These are phyloP conservation scores for Pseudopyricularia cyperi DNA, from an alignment of 2,329 filamentous ascomycete genomes.

Conservation along the genomic window DNA sequence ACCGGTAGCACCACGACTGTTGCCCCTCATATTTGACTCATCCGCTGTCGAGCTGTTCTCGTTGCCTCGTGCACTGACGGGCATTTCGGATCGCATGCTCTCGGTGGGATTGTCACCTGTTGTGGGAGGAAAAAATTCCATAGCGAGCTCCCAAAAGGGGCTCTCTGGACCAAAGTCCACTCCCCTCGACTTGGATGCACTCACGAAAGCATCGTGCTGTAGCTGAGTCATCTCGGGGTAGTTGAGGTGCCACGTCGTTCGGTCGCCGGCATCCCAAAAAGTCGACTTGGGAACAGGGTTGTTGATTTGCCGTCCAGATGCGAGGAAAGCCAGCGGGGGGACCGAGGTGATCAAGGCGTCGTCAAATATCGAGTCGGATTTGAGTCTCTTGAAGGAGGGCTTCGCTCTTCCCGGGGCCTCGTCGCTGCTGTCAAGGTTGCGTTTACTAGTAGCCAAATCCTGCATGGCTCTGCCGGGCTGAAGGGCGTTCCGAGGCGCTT, in stretches of 20 bases:
- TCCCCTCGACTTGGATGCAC: slow-evolving; percentile 33
- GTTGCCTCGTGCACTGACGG: background rate
- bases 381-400: slow-evolving; percentile 41
- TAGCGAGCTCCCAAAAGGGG: slow-evolving; percentile 40
- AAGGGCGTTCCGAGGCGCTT: background rate
- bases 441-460: slow-evolving; percentile 37
- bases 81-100: background rate
- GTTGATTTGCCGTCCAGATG: slow-evolving; percentile 45
- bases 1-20: background rate
- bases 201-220: slow-evolving; percentile 40
- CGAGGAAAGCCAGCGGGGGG: slow-evolving; percentile 32
- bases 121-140: slow-evolving; percentile 42
- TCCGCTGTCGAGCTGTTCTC: background rate
- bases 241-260: slow-evolving; percentile 43
- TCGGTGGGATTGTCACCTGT: background rate
- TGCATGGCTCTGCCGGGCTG: slow-evolving; percentile 7
- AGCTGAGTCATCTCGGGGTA: slow-evolving; percentile 53
- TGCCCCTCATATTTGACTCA: background rate
- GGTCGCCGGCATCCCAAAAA: slow-evolving; percentile 44
- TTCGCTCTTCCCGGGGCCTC: slow-evolving; percentile 29
- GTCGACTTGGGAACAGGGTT: slow-evolving; percentile 39
- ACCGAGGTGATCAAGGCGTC: slow-evolving; percentile 36
- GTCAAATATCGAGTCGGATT: slow-evolving; percentile 33
- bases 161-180: slow-evolving; percentile 38
- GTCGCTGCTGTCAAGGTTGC: slow-evolving; percentile 33